Evolutionary conservation across 345 rosid genomes (phyloP), one percentile per base, ranked within the genome.

Genomic region (Litchi chinensis): DNA sequence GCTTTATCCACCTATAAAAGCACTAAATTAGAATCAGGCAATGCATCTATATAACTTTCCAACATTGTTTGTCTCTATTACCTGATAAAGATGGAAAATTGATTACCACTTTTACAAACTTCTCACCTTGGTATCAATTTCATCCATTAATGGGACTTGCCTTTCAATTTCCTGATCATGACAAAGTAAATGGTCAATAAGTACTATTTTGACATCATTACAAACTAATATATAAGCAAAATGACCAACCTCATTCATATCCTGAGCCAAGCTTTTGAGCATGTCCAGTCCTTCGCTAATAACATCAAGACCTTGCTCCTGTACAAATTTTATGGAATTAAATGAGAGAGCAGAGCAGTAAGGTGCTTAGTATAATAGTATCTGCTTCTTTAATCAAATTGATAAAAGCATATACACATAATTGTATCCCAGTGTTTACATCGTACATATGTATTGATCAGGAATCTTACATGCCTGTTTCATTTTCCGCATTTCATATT

Each of bases 71-170:
- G 46, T 32, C 68, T 13, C 5, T 6, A 68, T 64, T 6, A 78
- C 70, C 48, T 66, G 62, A 71, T 21, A 56, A 15, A 63, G 43
- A 56, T 10, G 65, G 13, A 56, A 59, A 13, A 67, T 19, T 40
- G 1, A 16, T 28, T 75, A 22, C 32, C 41, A 8, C 63, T 28
- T 50, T 56, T 74, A 79, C 44, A 46, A 43, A 79, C 70, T 16
- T 59, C 79, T 80, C 82, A 93, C 95, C 94, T 92, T 92, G 50
- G 90, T 81, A 57, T 91, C 98, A 74, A 93, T 95, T 79, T 95
- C 95, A 73, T 89, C 98, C 80, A 91, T 85, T 70, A 92, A 77
- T 40, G 94, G 98, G 76, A 90, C 94, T 87, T 92, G 97, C 84
- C 90, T 84, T 57, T 92, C 98, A 86, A 92, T 65, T 82, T 91